Conservation (phyloP, 441 rosid species). For the Populus hybrid region DNA sequence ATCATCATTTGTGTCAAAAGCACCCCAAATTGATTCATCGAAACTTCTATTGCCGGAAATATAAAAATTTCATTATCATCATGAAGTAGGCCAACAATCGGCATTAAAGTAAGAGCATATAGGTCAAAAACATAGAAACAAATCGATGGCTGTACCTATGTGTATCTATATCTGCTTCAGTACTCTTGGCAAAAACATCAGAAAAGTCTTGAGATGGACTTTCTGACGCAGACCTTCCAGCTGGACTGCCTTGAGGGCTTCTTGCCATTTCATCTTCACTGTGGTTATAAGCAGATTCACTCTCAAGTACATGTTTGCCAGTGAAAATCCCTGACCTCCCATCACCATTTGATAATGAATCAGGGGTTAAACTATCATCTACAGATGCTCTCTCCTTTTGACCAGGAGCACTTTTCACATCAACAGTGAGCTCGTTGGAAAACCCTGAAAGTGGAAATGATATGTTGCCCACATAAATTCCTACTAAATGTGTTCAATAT, state of each 20-base stretch:
- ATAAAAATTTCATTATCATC: conserved; percentile 7
- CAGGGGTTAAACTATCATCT: conserved; percentile 52
- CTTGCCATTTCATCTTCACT: conserved; percentile 82
- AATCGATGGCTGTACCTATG: conserved; percentile 34
- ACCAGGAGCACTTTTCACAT: conserved; percentile 40
- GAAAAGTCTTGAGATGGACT: conserved; percentile 65
- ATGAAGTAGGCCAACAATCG: not conserved
- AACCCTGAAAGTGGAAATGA: conserved; percentile 55
- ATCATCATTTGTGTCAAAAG: conserved; percentile 86
- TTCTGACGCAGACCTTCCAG: conserved; percentile 55
- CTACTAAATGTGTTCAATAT: not conserved
- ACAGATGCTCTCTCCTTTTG: conserved; percentile 49
- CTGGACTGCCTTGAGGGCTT: conserved; percentile 83
- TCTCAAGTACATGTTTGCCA: conserved; percentile 47
- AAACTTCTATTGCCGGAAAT: conserved; percentile 46
- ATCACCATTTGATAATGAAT: conserved; percentile 48
- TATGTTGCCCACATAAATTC: conserved; percentile 13
- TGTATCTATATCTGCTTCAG: conserved; percentile 60
- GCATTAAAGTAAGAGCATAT: not conserved
- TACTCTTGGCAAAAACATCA: conserved; percentile 53
- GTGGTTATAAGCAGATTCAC: conserved; percentile 57
- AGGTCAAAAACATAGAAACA: conserved; percentile 2
- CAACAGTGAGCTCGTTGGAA: conserved; percentile 71
- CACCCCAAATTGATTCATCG: conserved; percentile 94
- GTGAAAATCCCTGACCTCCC: conserved; percentile 44